These are phyloP conservation scores for Pseudogymnoascus sp. DNA, from an alignment of 2,329 filamentous ascomycete species.

Conservation along the genomic window DNA sequence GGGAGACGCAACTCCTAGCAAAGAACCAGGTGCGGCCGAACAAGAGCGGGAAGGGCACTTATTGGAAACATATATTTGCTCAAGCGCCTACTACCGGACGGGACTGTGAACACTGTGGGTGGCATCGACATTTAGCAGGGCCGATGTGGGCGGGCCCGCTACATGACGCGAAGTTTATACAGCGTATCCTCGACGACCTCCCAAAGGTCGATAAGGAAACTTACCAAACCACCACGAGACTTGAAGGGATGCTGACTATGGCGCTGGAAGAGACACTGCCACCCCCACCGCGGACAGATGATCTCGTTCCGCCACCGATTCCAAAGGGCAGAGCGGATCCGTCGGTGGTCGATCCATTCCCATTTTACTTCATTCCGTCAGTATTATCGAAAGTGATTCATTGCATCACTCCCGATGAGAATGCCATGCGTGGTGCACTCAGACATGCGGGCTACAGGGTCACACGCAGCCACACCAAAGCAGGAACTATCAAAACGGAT, in stretches of 20 bases:
- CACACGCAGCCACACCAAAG: slow-evolving; percentile 80
- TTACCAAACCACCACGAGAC: slow-evolving; percentile 73
- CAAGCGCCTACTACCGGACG: slow-evolving; percentile 61
- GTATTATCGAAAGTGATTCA: slow-evolving; percentile 70
- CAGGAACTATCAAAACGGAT: slow-evolving; percentile 87
- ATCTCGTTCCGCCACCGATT: slow-evolving; percentile 17
- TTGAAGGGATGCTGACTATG: slow-evolving; percentile 86
- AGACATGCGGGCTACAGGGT: slow-evolving; percentile 73
- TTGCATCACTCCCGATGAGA: slow-evolving; percentile 71
- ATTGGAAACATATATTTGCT: slow-evolving; percentile 72
- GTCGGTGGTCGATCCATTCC: slow-evolving; percentile 63
- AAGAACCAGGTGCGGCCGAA: slow-evolving; percentile 59
- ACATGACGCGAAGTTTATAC: slow-evolving; percentile 77
- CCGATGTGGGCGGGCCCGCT: slow-evolving; percentile 93
- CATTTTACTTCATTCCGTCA: slow-evolving; percentile 81
- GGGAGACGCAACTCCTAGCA: slow-evolving; percentile 73
- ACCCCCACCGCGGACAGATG: slow-evolving; percentile 12
- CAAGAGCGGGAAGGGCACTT: slow-evolving; percentile 62
- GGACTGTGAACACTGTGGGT: slow-evolving; percentile 75
- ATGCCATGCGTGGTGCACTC: slow-evolving; percentile 73
- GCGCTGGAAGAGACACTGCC: slow-evolving; percentile 64
- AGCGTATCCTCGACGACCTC: slow-evolving; percentile 67
- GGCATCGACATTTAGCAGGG: slow-evolving; percentile 78
- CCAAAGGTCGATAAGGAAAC: slow-evolving; percentile 57
- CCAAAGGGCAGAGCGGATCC: slow-evolving; percentile 40